Conservation (phyloP, 306 rosid genomes). For the Vachellia pachyceras region DNA sequence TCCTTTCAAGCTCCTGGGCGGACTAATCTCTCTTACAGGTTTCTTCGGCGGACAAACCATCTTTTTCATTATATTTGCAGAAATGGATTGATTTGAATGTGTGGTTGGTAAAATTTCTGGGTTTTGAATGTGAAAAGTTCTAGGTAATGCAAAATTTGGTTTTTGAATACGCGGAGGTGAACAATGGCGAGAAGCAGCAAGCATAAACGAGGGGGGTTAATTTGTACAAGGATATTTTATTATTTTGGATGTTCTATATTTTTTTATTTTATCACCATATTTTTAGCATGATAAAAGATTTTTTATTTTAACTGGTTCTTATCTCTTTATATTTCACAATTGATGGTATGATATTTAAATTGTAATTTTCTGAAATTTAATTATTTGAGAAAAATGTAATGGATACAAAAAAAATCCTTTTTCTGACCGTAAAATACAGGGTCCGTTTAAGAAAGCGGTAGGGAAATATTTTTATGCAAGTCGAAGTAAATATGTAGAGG, state of each 20-base stretch:
- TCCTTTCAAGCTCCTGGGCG: too few species aligned
- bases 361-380: background rate
- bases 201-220: too few species aligned
- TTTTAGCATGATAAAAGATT: background rate
- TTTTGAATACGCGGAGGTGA: background rate
- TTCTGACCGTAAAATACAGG: background rate
- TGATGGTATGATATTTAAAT: too few species aligned
- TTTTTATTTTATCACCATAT: too few species aligned
- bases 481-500: too few species aligned
- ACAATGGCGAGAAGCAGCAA: background rate
- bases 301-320: too few species aligned
- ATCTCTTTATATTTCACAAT: too few species aligned
- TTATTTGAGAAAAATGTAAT: background rate
- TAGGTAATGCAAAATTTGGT: background rate
- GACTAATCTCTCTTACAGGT: too few species aligned
- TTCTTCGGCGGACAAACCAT: background rate
- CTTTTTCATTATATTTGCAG: background rate
- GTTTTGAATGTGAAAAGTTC: background rate
- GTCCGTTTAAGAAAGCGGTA: too few species aligned
- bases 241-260: background rate
- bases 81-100: background rate
- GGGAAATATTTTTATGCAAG: too few species aligned
- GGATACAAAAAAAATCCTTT: background rate
- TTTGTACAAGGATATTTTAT: background rate
- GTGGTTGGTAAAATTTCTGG: background rate